These are phyloP conservation scores for Zychaea mexicana DNA, from an alignment of 371 early-diverging fungal genomes.

Conservation along the genomic window DNA sequence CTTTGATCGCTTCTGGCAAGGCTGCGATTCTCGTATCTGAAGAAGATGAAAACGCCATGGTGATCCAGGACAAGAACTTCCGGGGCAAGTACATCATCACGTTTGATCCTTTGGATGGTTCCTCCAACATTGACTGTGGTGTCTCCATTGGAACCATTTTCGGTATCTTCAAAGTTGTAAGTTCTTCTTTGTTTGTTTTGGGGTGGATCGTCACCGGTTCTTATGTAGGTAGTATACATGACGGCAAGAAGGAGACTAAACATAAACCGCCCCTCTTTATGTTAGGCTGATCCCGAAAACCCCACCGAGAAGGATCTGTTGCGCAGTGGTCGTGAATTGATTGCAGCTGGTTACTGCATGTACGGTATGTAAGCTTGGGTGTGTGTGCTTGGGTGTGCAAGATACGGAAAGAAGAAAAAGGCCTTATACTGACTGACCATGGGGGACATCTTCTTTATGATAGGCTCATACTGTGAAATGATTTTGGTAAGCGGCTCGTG, in stretches of 20 bases:
- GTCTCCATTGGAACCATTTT: constrained; percentile 98
- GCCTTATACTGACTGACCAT: not conserved
- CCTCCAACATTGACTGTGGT: constrained; percentile 97
- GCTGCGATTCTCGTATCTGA: constrained; percentile 93
- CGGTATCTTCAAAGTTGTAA: constrained; percentile 92
- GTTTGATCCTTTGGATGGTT: constrained; percentile 97
- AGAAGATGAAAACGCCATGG: constrained; percentile 94
- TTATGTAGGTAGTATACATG: not conserved
- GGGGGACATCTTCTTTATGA: not conserved
- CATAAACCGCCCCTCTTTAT: not conserved
- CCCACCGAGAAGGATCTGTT: constrained; percentile 72
- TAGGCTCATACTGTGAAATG: constrained; percentile 76
- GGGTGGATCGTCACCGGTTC: not conserved
- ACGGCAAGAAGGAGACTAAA: not conserved
- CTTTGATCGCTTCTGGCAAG: constrained; percentile 90
- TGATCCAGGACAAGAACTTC: constrained; percentile 70
- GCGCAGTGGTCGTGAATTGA: constrained; percentile 91
- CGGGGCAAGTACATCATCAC: constrained; percentile 95
- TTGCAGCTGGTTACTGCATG: constrained; percentile 97
- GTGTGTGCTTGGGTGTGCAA: no score
- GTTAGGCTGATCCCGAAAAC: constrained; percentile 51
- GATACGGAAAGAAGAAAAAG: not conserved
- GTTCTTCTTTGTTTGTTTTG: no score
- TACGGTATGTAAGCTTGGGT: constrained; percentile 79
- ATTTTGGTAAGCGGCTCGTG: constrained; percentile 57